These are phyloP conservation scores for Henckelia pumila DNA, from an alignment of 257 asterid genomes.

Conservation along the genomic window DNA sequence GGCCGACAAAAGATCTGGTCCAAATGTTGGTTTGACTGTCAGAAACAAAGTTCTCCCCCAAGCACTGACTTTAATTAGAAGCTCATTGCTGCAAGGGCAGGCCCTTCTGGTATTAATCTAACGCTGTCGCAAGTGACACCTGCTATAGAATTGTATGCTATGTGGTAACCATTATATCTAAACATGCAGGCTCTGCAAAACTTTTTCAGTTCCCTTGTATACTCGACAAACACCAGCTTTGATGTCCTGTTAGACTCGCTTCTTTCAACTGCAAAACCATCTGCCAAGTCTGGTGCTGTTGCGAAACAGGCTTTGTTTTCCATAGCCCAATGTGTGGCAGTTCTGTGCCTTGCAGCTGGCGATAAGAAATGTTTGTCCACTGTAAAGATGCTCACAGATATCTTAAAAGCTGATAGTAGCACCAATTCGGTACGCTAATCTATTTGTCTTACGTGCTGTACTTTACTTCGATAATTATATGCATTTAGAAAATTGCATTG, in stretches of 20 bases:
- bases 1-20: slow-evolving; percentile 94
- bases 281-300: slow-evolving; percentile 80
- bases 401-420: slow-evolving; percentile 75
- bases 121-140: slow-evolving; percentile 16
- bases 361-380: slow-evolving; percentile 71
- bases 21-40: slow-evolving; percentile 86
- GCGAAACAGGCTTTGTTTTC: slow-evolving; percentile 97
- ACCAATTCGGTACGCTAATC: slow-evolving; percentile 64
- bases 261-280: slow-evolving; percentile 86
- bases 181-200: slow-evolving; percentile 77
- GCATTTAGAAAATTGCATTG: no score
- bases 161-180: slow-evolving; percentile 29
- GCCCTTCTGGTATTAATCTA: slow-evolving; percentile 79
- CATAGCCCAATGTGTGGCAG: slow-evolving; percentile 96
- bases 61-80: slow-evolving; percentile 75
- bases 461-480: slow-evolving; percentile 8
- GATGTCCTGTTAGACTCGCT: slow-evolving; percentile 89
- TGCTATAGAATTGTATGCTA: slow-evolving; percentile 26
- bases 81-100: slow-evolving; percentile 97
- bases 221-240: slow-evolving; percentile 95
- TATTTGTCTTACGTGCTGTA: slow-evolving; percentile 22
- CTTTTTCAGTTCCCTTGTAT: slow-evolving; percentile 80
- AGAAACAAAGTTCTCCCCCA: slow-evolving; percentile 95
- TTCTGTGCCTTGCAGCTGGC: slow-evolving; percentile 97
- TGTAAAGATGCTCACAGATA: slow-evolving; percentile 87